Evolutionary conservation across 176 grass and related monocot genomes (phyloP), one percentile per base, ranked within the genome.

Genomic region (Phoenix roebelenii): DNA sequence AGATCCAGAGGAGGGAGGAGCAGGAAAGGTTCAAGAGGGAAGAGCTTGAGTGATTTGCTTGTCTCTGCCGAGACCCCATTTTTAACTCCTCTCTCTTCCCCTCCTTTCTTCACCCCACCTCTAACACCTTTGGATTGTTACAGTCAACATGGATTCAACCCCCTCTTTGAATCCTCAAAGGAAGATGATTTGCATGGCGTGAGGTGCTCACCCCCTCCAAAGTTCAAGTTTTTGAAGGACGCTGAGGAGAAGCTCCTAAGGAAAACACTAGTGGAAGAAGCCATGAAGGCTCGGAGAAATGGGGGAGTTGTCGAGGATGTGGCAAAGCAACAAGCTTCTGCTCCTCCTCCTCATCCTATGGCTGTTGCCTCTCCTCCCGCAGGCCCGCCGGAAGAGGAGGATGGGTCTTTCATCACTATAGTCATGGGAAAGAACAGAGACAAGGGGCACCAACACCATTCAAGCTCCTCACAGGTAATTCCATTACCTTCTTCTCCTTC

Each of bases 41-140:
- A 66, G 64, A 66, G 64, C 48, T 51, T 65, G 62, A 51, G 62
- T 9, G 64, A 66, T 26, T 32, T 66, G 24, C 53, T 66, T 30
- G 23, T 53, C 26, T 20, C 51, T 52, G 26, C 25, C 4, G 51
- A 54, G 9, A 29, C 64, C 26, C 52, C 65, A 22, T 22, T 55
- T 52, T 39, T 35, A 26, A 67, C 65, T 7, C 65, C 65, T 35
- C 51, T 67, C 3, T 35, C 65, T 20, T 68, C 65, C 18, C 65
- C 65, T 39, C 52, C 65, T 4, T 39, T 56, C 53, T 55, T 55
- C 65, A 55, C 51, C 0, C 52, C 52, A 3, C 52, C 26, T 29
- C 52, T 22, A 28, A 16, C 65, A 39, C 65, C 65, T 15, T 28
- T 28, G 57, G 57, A 28, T 7, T 59, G 24, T 6, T 23, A n/a